Evolutionary conservation across 768 basidiomycete genomes (phyloP).

Genomic region (Lactarius trivialis): DNA sequence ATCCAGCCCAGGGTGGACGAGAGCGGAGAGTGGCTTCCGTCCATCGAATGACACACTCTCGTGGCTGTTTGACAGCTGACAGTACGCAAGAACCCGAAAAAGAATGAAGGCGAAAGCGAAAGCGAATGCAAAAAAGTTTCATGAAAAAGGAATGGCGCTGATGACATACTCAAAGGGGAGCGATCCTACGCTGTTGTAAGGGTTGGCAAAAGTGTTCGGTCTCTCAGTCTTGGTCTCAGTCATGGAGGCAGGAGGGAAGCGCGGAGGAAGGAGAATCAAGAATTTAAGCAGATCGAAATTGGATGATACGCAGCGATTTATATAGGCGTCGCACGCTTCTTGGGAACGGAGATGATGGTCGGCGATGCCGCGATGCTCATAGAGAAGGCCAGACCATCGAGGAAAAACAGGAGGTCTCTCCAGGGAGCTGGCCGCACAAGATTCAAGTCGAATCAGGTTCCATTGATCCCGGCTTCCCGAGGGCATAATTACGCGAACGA

Average conservation of each 20-base stretch:
- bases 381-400: conserved; percentile 22
- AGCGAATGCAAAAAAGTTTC: background rate
- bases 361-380: conserved; percentile 22
- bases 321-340: conserved; percentile 18
- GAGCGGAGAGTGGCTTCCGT: conserved; percentile 3
- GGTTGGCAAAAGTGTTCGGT: conserved; percentile 8
- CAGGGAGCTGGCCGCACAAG: conserved; percentile 17
- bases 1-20: conserved; percentile 8
- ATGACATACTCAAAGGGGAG: conserved; percentile 19
- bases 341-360: conserved; percentile 22
- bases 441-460: conserved; percentile 22
- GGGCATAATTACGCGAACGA: conserved; percentile 23
- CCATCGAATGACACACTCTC: conserved; percentile 18
- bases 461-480: conserved; percentile 21
- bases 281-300: conserved; percentile 20
- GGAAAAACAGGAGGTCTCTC: conserved; percentile 13
- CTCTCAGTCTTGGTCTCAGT: conserved; percentile 18
- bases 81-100: background rate
- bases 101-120: background rate
- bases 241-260: conserved; percentile 23
- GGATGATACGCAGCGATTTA: conserved; percentile 18
- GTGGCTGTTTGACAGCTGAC: conserved; percentile 22
- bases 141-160: background rate
- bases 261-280: conserved; percentile 22
- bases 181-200: conserved; percentile 14